These are phyloP conservation scores for Penicillium nordicum DNA, from an alignment of 2,329 filamentous ascomycete species.

Conservation along the genomic window DNA sequence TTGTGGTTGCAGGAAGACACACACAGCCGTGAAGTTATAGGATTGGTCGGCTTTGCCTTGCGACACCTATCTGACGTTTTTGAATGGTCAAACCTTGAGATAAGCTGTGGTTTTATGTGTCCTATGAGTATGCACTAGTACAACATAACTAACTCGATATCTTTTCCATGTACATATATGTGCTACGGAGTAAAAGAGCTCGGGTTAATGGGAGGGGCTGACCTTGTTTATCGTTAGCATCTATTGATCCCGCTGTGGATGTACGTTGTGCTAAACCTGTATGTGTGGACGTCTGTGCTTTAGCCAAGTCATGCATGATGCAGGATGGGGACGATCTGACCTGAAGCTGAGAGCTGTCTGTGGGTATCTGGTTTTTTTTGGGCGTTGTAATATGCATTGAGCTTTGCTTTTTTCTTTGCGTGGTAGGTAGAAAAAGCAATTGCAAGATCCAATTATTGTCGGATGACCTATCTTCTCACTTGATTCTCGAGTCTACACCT, in stretches of 20 bases:
- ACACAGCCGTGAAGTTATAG: neutral
- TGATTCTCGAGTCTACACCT: neutral
- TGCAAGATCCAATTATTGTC: neutral
- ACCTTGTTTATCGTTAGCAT: neutral
- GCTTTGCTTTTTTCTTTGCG: neutral
- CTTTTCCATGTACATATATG: neutral
- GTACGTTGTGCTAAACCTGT: constrained; percentile 5
- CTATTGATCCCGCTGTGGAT: neutral
- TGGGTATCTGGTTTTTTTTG: neutral
- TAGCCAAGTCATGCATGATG: constrained; percentile 8
- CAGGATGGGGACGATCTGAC: constrained; percentile 6
- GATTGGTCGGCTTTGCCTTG: constrained; percentile 1
- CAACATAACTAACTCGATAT: neutral
- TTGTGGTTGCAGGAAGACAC: constrained; percentile 2
- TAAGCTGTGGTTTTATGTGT: constrained; percentile 1
- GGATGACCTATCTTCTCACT: neutral
- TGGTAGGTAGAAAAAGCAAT: neutral
- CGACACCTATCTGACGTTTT: neutral
- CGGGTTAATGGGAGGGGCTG: neutral
- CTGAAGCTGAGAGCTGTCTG: constrained; percentile 3
- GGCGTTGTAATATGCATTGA: neutral
- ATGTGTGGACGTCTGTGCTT: constrained; percentile 3
- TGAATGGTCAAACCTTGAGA: constrained; percentile 2
- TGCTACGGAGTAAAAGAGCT: neutral
- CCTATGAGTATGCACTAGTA: neutral